These are phyloP conservation scores for Penicillium sp. DNA, from an alignment of 2,329 filamentous ascomycete species.

Conservation along the genomic window DNA sequence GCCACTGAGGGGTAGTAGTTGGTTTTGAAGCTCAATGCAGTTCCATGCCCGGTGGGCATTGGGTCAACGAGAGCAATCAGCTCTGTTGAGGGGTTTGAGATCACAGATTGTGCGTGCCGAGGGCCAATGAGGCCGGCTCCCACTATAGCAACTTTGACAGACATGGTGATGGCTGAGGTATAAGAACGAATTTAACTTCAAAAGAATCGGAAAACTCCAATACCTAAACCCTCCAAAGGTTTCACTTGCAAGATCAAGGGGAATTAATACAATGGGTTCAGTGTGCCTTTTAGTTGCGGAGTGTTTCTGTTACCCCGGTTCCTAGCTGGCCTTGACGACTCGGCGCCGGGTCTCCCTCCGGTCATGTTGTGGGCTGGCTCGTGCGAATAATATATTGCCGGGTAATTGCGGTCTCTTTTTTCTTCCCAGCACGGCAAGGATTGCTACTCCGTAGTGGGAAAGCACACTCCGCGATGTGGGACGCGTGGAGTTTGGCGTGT, in stretches of 20 bases:
- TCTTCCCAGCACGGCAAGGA: background rate
- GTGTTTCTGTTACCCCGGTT: background rate
- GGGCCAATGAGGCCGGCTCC: slow-evolving; percentile 53
- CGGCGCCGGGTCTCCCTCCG: background rate
- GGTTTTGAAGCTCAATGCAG: slow-evolving; percentile 41
- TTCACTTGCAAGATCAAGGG: background rate
- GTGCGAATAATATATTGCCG: slow-evolving; percentile 2
- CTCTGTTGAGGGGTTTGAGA: slow-evolving; percentile 38
- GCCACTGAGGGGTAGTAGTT: slow-evolving; percentile 44
- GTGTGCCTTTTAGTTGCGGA: background rate
- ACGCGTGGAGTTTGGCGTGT: background rate
- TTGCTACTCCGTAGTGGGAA: background rate
- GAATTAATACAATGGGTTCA: background rate
- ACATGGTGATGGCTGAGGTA: slow-evolving; percentile 1
- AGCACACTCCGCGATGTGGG: background rate
- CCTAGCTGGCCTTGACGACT: background rate
- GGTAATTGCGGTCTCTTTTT: background rate
- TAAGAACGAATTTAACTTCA: background rate
- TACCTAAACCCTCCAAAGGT: background rate
- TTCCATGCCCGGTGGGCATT: slow-evolving; percentile 35
- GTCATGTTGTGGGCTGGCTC: background rate
- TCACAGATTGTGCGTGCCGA: slow-evolving; percentile 49
- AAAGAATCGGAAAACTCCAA: background rate
- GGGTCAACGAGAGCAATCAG: slow-evolving; percentile 51
- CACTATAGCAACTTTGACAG: slow-evolving; percentile 46